phyloP scores from a whole-genome alignment of 140 eudicot species.

The Flaveria floridana region DNA sequence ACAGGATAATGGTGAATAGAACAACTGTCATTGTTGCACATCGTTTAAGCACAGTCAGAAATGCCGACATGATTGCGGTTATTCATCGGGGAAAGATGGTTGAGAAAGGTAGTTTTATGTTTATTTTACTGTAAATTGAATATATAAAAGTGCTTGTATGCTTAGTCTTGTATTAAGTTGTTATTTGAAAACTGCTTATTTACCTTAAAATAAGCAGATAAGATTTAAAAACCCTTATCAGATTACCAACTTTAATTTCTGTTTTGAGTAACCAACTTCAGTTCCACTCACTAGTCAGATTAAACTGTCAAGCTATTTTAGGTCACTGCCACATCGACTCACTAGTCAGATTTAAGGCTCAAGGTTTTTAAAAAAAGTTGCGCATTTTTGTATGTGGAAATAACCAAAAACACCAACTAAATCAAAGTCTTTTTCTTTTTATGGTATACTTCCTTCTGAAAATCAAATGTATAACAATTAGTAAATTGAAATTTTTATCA shows the following conservation, averaged over 20 bases:
- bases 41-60: constrained; percentile 82
- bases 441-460: background rate
- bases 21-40: constrained; percentile 87
- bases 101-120: constrained; percentile 47
- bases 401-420: background rate
- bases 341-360: background rate
- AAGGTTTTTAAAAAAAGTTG: background rate
- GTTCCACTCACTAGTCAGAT: background rate
- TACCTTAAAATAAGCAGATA: background rate
- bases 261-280: background rate
- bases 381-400: background rate
- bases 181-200: background rate
- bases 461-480: constrained; percentile 1
- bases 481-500: background rate
- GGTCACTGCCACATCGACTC: background rate
- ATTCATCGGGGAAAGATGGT: constrained; percentile 88
- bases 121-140: background rate
- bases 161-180: background rate
- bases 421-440: background rate
- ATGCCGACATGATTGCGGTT: constrained; percentile 87
- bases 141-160: background rate
- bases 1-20: constrained; percentile 85
- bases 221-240: background rate
- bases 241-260: background rate
- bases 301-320: background rate